Percentiles rank a stretch among this genome's conserved stretches.
These are phyloP conservation scores for Umbellularia californica DNA, from an alignment of 164 flowering plant genomes.

Conservation along the genomic window DNA sequence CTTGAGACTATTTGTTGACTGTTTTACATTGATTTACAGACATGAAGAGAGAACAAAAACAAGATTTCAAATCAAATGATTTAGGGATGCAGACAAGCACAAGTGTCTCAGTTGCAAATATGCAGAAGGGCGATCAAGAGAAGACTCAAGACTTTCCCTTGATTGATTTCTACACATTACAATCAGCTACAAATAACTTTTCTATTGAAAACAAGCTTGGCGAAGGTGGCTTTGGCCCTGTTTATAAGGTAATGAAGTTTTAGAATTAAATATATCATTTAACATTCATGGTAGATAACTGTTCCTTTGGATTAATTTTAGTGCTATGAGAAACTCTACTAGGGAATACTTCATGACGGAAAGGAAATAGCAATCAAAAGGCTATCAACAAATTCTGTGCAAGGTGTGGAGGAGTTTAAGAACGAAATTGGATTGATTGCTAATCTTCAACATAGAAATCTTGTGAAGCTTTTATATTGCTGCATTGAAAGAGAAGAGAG, in stretches of 20 bases:
- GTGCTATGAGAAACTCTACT: background rate
- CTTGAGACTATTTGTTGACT: background rate
- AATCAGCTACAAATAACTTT: background rate
- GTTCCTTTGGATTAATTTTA: no score
- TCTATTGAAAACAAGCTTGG: background rate
- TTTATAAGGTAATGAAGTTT: background rate
- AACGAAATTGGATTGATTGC: conserved; percentile 31
- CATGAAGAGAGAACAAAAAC: background rate
- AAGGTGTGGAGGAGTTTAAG: conserved; percentile 32
- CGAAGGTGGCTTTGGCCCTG: background rate
- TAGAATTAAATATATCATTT: background rate
- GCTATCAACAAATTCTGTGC: conserved; percentile 27
- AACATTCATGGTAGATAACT: background rate
- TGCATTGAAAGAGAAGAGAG: conserved; percentile 32
- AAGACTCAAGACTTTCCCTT: background rate
- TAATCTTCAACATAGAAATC: conserved; percentile 39
- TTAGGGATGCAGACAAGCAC: background rate
- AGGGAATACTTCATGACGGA: conserved; percentile 30
- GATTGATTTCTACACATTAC: background rate
- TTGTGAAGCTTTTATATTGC: conserved; percentile 33
- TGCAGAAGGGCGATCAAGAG: background rate
- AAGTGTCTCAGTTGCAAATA: background rate
- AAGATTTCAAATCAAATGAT: background rate
- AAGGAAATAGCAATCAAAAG: conserved; percentile 37
- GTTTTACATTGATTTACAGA: no score